Base-by-base conservation (phyloP, 2,329 filamentous ascomycete species). In the Emmonsiellopsis sp. region DNA sequence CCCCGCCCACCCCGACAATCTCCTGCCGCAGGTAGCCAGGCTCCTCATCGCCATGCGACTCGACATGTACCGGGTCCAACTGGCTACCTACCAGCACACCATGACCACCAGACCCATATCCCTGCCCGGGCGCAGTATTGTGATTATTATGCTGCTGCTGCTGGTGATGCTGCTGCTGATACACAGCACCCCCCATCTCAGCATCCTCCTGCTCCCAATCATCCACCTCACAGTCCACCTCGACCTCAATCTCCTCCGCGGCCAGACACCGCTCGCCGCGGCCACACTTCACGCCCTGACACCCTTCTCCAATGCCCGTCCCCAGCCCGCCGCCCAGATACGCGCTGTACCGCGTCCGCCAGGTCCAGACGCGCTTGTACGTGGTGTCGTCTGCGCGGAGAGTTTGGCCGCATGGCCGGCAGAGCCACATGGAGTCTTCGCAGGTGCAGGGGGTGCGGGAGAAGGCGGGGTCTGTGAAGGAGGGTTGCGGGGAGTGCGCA, bases 1-100 rank as follows among this genome's bases (percentile, higher is more conserved):
- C 80, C 0, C 91, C 91, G 9, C 91, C 91, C 44, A 96, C 87
- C 2, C 91, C 91, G 63, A 95, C 88, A 56, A 96, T 87, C 70
- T 96, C 91, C 64, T 95, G 90, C 42, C 87, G 79, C 53, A 84
- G 79, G 64, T 95, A 96, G 2, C 90, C 90, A 0, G 87, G 77
- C 55, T 65, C 71, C 57, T 74, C 74, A 37, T 69, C 69, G 21
- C 65, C 40, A 56, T 62, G 44, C 49, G 62, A 50, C 63, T 61
- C 56, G 2, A 45, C 39, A 17, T 58, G 50, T 13, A 54, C 2
- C 5, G 36, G 10, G 36, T 32, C 11, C 8, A 7, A 32, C 9
- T 32, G 36, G 34, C 13, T 14, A 11, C 36, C 36, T 2, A 4
- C 21, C 4, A 21, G 13, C 13, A 39, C 36, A 32, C 36, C 36